Evolutionary conservation across 192 early-diverging fungal species (phyloP).

Genomic region (Backusella sp.): DNA sequence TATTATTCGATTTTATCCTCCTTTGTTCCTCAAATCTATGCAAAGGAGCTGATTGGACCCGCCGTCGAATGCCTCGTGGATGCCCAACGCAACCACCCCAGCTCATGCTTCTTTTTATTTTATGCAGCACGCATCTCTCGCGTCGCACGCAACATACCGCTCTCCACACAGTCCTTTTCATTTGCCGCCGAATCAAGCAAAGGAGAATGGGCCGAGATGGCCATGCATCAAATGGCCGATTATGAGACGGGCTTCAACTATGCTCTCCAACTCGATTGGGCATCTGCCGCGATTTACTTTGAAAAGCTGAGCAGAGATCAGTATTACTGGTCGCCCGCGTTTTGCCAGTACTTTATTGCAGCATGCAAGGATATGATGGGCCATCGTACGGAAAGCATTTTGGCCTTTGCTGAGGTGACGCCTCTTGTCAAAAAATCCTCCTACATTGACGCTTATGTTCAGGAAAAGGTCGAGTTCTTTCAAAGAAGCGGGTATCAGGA

Average conservation of each 20-base stretch:
- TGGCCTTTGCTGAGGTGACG: conserved; percentile 52
- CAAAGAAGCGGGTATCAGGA: conserved; percentile 31
- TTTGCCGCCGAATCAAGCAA: conserved; percentile 20
- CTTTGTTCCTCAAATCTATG: conserved; percentile 44
- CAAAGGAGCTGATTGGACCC: conserved; percentile 24
- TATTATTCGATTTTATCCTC: conserved; percentile 50
- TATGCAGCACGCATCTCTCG: conserved; percentile 47
- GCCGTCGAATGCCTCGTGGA: conserved; percentile 38
- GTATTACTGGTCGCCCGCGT: conserved; percentile 48
- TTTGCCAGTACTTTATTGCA: conserved; percentile 46
- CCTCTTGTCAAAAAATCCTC: conserved; percentile 38
- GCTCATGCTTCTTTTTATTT: conserved; percentile 49
- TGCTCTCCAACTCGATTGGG: conserved; percentile 45
- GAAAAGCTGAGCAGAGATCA: conserved; percentile 35
- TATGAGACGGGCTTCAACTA: conserved; percentile 51
- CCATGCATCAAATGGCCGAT: conserved; percentile 39
- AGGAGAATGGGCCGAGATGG: conserved; percentile 32
- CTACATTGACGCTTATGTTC: conserved; percentile 44
- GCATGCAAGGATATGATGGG: conserved; percentile 47
- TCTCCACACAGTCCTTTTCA: conserved; percentile 27
- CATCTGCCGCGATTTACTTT: conserved; percentile 35
- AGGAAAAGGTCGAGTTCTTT: conserved; percentile 40
- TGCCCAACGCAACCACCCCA: conserved; percentile 39
- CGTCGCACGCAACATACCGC: conserved; percentile 21
- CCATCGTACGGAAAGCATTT: conserved; percentile 65